Evolutionary conservation across 2,329 filamentous ascomycete genomes (phyloP).

Genomic region (Trichoderma arundinaceum): DNA sequence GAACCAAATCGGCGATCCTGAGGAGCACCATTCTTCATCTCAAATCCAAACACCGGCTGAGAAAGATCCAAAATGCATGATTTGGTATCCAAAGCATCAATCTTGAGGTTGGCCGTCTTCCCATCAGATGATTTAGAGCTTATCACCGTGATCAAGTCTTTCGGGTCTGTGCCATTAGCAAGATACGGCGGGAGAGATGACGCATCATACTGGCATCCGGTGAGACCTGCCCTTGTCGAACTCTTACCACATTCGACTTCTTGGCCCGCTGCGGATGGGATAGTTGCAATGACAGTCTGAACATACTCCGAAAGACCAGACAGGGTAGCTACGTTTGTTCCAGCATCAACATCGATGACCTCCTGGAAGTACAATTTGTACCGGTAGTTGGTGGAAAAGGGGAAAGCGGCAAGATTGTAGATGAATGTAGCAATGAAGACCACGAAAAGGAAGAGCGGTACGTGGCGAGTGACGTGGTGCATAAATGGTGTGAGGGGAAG

Average conservation of each 20-base stretch:
- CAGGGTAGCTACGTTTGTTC: constrained; percentile 71
- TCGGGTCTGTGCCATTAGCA: constrained; percentile 51
- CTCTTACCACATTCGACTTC: constrained; percentile 58
- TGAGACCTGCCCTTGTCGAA: constrained; percentile 50
- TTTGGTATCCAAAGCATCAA: constrained; percentile 77
- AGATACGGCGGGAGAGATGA: constrained; percentile 65
- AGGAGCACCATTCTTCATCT: constrained; percentile 63
- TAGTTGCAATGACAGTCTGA: constrained; percentile 65
- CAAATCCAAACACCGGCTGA: constrained; percentile 67
- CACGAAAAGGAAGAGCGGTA: constrained; percentile 77
- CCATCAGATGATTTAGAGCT: constrained; percentile 42
- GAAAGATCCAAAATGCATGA: constrained; percentile 77
- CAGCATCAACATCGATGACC: constrained; percentile 74
- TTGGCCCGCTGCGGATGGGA: constrained; percentile 74
- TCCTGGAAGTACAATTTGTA: constrained; percentile 91
- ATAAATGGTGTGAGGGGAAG: constrained; percentile 82
- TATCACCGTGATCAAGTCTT: constrained; percentile 67
- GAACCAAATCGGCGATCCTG: constrained; percentile 70
- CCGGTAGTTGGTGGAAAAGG: constrained; percentile 78
- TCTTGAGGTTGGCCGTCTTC: constrained; percentile 64
- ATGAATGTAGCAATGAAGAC: constrained; percentile 77
- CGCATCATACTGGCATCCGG: constrained; percentile 74
- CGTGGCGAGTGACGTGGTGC: constrained; percentile 81
- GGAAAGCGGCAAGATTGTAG: constrained; percentile 87
- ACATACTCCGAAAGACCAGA: constrained; percentile 72